A percentile compares a stretch with the other conserved stretches of the same genome.
These are phyloP conservation scores for Boletellus ananiceps DNA, from an alignment of 768 basidiomycete species.

Conservation along the genomic window DNA sequence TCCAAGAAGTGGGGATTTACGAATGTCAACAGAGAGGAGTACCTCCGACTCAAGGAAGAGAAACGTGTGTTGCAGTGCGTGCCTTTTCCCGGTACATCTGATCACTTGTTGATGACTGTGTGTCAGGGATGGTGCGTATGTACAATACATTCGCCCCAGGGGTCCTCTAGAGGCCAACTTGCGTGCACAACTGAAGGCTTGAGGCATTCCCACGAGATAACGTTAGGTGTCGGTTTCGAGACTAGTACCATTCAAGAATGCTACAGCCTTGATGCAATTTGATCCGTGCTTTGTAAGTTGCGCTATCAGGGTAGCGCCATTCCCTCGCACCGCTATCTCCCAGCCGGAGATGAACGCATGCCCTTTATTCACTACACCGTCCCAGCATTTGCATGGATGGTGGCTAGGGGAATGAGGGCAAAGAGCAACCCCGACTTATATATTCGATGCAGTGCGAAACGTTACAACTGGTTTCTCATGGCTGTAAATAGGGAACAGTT, in stretches of 20 bases:
- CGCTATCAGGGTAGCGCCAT: not conserved
- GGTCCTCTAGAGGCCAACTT: constrained; percentile 84
- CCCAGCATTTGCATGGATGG: constrained; percentile 43
- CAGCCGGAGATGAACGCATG: constrained; percentile 26
- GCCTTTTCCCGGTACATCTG: not conserved
- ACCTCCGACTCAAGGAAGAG: constrained; percentile 81
- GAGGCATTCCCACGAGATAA: constrained; percentile 19
- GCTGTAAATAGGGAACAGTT: constrained; percentile 21
- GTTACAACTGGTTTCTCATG: constrained; percentile 8
- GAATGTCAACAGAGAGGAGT: constrained; percentile 85
- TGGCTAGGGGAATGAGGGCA: constrained; percentile 86
- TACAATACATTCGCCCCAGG: constrained; percentile 88
- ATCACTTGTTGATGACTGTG: not conserved
- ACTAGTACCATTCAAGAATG: constrained; percentile 18
- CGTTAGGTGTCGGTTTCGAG: constrained; percentile 6
- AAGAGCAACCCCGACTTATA: constrained; percentile 39
- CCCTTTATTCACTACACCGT: constrained; percentile 75
- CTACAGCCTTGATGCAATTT: constrained; percentile 17
- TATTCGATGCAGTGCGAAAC: constrained; percentile 18
- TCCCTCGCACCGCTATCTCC: not conserved
- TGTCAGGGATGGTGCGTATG: constrained; percentile 80
- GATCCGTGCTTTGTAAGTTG: constrained; percentile 6
- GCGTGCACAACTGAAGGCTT: constrained; percentile 76
- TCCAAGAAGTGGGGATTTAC: constrained; percentile 99
- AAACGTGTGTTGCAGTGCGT: constrained; percentile 87